Conservation (phyloP, 148 eudicot genomes). For the Tetragonia tetragonoides region DNA sequence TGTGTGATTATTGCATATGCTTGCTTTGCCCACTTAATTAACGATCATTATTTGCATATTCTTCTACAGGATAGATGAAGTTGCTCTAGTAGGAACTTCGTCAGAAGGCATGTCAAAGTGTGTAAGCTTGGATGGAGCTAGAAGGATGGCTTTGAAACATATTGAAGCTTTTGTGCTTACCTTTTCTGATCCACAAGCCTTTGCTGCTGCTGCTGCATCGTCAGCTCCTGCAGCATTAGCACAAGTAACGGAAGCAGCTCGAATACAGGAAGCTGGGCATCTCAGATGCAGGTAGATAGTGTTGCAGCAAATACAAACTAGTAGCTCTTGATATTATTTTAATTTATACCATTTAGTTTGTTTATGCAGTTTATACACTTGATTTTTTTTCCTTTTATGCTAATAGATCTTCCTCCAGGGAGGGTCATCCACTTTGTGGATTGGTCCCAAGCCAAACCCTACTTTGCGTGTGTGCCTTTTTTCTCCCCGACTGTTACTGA, state of each 20-base stretch:
- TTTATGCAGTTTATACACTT: neutral
- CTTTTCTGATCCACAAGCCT: slow-evolving; percentile 67
- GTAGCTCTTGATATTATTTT: neutral
- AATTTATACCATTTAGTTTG: neutral
- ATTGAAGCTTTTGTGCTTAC: slow-evolving; percentile 72
- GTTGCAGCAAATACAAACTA: too few relatives aligned
- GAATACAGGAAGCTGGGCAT: slow-evolving; percentile 92
- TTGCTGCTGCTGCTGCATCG: slow-evolving; percentile 72
- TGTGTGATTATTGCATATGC: neutral
- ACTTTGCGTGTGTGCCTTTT: neutral
- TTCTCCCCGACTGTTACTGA: too few relatives aligned
- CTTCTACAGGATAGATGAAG: slow-evolving; percentile 79
- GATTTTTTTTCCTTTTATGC: neutral
- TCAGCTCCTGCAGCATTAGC: slow-evolving; percentile 70
- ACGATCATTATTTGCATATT: slow-evolving; percentile 5
- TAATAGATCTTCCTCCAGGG: neutral
- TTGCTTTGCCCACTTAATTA: neutral
- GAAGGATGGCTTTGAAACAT: slow-evolving; percentile 80
- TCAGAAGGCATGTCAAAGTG: slow-evolving; percentile 61
- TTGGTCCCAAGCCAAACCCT: neutral
- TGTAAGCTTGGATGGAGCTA: slow-evolving; percentile 64
- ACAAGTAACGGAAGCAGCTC: slow-evolving; percentile 78
- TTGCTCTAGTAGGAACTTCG: slow-evolving; percentile 64
- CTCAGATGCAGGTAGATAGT: slow-evolving; percentile 85
- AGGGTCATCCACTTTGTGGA: neutral